phyloP scores from a whole-genome alignment of 2,329 filamentous ascomycete species.

The Talaromyces sp. region DNA sequence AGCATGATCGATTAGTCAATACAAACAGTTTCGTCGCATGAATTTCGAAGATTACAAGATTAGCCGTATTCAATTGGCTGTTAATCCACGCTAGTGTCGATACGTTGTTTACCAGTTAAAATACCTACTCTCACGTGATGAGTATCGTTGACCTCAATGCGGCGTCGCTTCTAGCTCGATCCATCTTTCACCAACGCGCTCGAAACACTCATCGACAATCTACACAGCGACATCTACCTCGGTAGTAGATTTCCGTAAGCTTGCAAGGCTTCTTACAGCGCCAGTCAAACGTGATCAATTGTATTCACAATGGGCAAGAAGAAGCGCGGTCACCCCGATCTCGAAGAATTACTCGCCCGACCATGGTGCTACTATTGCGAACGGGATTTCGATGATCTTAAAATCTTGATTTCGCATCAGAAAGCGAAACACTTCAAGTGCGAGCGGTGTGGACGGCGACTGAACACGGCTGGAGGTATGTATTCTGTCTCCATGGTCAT shows the following conservation, averaged over 20 bases:
- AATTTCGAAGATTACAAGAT: neutral
- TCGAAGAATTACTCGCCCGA: constrained; percentile 81
- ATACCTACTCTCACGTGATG: neutral
- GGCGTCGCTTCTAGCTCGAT: neutral
- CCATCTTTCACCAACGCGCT: neutral
- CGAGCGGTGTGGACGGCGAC: constrained; percentile 76
- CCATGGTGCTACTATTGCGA: constrained; percentile 99
- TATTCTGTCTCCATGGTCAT: neutral
- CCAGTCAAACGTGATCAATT: neutral
- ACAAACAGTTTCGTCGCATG: neutral
- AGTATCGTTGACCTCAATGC: neutral
- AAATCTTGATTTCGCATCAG: constrained; percentile 94
- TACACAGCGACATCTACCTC: neutral
- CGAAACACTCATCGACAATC: neutral
- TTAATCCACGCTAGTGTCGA: neutral
- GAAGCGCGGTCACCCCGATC: constrained; percentile 77
- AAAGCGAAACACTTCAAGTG: constrained; percentile 99
- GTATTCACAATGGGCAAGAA: constrained; percentile 58
- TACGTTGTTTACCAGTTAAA: neutral
- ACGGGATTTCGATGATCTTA: constrained; percentile 94
- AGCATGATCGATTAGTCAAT: neutral
- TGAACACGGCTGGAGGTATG: constrained; percentile 92
- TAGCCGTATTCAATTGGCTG: neutral
- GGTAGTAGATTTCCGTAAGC: too few relatives aligned
- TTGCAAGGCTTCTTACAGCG: too few relatives aligned